Evolutionary conservation across 2,329 filamentous ascomycete species (phyloP).

Genomic region (Ophiostoma tasmaniense): DNA sequence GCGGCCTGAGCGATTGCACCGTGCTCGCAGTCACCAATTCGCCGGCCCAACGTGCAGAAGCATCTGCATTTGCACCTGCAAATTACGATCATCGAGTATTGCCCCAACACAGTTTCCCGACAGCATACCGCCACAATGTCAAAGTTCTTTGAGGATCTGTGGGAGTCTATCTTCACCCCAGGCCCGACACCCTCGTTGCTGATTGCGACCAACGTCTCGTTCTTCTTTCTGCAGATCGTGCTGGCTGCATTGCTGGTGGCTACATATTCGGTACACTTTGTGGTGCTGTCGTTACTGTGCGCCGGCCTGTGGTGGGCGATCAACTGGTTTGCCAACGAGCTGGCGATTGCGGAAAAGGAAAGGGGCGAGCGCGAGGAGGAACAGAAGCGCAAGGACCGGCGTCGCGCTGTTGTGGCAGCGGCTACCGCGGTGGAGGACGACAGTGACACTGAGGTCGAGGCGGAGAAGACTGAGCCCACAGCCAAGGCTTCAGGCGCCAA

Average conservation of each 20-base stretch:
- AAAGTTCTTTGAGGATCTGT: conserved; percentile 64
- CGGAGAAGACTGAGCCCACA: conserved; percentile 35
- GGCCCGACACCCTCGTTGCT: conserved; percentile 83
- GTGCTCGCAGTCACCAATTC: not conserved
- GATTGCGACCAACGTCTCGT: conserved; percentile 81
- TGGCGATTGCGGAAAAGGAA: conserved; percentile 36
- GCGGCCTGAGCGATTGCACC: not conserved
- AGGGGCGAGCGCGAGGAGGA: conserved; percentile 31
- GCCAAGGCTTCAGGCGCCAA: conserved; percentile 15
- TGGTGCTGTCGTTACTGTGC: conserved; percentile 69
- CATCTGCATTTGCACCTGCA: not conserved
- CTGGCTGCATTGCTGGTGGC: conserved; percentile 67
- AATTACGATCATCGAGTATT: not conserved
- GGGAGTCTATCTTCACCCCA: conserved; percentile 87
- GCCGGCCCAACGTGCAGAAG: not conserved
- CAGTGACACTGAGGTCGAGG: conserved; percentile 36
- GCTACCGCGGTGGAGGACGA: conserved; percentile 29
- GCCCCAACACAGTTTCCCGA: not conserved
- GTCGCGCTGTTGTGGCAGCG: conserved; percentile 19
- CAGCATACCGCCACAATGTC: conserved; percentile 37
- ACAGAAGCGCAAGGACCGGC: conserved; percentile 15
- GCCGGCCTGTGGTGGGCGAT: conserved; percentile 84
- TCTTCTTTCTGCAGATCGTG: conserved; percentile 73
- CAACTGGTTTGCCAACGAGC: conserved; percentile 86
- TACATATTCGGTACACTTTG: conserved; percentile 83